These are phyloP conservation scores for Cordyceps cateniannulata DNA, from an alignment of 2,329 filamentous ascomycete species.

Conservation along the genomic window DNA sequence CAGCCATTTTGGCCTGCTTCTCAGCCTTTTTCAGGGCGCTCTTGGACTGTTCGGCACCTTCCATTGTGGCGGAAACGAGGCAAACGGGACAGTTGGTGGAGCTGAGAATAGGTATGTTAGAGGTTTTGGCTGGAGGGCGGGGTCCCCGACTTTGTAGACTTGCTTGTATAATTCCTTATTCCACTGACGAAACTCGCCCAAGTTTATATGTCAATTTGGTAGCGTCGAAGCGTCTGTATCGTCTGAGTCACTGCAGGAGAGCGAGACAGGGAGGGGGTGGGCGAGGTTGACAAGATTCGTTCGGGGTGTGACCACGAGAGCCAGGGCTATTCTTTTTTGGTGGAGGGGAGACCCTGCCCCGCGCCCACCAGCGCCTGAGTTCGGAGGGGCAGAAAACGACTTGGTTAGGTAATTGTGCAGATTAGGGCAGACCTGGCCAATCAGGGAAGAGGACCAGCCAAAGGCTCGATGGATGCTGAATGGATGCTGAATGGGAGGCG, in stretches of 20 bases:
- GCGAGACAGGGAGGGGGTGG: constrained; percentile 8
- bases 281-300: background rate
- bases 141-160: background rate
- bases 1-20: constrained; percentile 55
- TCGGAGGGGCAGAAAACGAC: constrained; percentile 5
- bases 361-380: constrained; percentile 1
- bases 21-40: constrained; percentile 60
- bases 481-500: background rate
- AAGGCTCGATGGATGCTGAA: background rate
- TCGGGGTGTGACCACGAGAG: constrained; percentile 10
- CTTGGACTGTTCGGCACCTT: constrained; percentile 43
- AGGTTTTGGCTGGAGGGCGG: background rate
- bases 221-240: background rate
- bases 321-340: constrained; percentile 7
- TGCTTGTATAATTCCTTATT: background rate
- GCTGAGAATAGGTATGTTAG: background rate
- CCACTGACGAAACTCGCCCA: background rate
- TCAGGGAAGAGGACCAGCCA: background rate
- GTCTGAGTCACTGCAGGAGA: constrained; percentile 6
- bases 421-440: constrained; percentile 10
- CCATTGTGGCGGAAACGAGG: constrained; percentile 21
- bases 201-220: background rate
- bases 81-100: constrained; percentile 8
- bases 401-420: background rate
- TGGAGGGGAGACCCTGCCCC: constrained; percentile 13